Evolutionary conservation across 1,284 basidiomycete genomes (phyloP).

Genomic region (Malassezia pachydermatis): DNA sequence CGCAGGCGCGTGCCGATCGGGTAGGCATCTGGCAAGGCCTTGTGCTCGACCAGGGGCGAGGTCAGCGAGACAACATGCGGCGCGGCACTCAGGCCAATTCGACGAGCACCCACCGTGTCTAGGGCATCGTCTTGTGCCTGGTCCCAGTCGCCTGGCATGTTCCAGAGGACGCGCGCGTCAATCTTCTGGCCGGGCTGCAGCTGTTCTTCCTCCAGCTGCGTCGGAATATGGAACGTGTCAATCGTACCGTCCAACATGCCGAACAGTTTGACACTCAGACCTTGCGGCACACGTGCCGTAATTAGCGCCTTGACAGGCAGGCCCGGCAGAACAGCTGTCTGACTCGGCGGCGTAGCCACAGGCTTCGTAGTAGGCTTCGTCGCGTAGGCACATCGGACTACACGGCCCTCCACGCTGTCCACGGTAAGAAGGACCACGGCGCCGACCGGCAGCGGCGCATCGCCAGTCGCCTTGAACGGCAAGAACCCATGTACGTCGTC

Average conservation of each 20-base stretch:
- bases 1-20: constrained; percentile 35
- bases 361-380: constrained; percentile 27
- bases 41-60: constrained; percentile 21
- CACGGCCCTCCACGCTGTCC: constrained; percentile 42
- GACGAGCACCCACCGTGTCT: constrained; percentile 27
- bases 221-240: constrained; percentile 67
- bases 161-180: constrained; percentile 75
- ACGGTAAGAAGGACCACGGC: constrained; percentile 44
- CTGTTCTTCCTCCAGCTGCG: constrained; percentile 18
- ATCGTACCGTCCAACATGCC: constrained; percentile 89
- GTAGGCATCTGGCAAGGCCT: constrained; percentile 26
- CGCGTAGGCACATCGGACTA: constrained; percentile 41
- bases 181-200: constrained; percentile 51
- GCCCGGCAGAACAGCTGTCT: constrained; percentile 76
- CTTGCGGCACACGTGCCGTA: constrained; percentile 66
- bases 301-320: constrained; percentile 72
- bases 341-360: constrained; percentile 46
- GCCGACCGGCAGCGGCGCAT: constrained; percentile 41
- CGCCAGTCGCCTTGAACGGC: constrained; percentile 23
- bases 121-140: constrained; percentile 17
- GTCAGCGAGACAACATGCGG: constrained; percentile 31
- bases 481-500: constrained; percentile 42
- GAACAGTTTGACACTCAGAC: constrained; percentile 78
- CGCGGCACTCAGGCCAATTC: constrained; percentile 37
- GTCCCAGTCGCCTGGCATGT: constrained; percentile 22